Conservation (phyloP, 129 eudicot genomes). For the Flaveria brownii region DNA sequence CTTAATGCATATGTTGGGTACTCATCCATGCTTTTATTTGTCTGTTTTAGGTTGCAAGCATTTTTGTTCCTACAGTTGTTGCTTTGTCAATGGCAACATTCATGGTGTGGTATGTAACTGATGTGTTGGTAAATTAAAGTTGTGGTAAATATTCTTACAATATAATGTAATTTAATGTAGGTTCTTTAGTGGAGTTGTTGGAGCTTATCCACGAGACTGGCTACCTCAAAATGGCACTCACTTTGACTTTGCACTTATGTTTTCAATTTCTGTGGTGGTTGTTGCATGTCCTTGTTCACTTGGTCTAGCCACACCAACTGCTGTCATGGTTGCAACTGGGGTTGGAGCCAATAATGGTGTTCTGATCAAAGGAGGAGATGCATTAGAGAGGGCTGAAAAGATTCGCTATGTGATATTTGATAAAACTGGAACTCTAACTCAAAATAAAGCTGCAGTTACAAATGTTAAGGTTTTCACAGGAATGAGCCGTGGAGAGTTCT, state of each 20-base stretch:
- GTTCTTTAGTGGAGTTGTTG: slow-evolving; percentile 73
- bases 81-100: slow-evolving; percentile 67
- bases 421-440: slow-evolving; percentile 93
- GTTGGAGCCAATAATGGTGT: slow-evolving; percentile 94
- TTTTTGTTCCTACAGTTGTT: slow-evolving; percentile 84
- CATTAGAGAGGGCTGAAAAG: slow-evolving; percentile 86
- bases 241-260: slow-evolving; percentile 91
- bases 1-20: background rate
- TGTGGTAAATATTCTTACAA: slow-evolving; percentile 6
- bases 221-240: slow-evolving; percentile 69
- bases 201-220: slow-evolving; percentile 72
- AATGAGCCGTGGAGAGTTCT: slow-evolving; percentile 86
- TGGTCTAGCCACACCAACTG: slow-evolving; percentile 96
- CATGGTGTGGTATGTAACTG: slow-evolving; percentile 65
- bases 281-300: slow-evolving; percentile 97
- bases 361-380: slow-evolving; percentile 94
- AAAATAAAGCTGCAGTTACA: slow-evolving; percentile 83
- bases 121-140: background rate
- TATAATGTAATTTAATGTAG: slow-evolving; percentile 33
- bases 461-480: slow-evolving; percentile 64
- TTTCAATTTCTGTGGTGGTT: slow-evolving; percentile 83
- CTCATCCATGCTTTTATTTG: slow-evolving; percentile 9
- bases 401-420: slow-evolving; percentile 80
- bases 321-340: slow-evolving; percentile 96
- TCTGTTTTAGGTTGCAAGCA: slow-evolving; percentile 77